phyloP scores from a whole-genome alignment of 208 protist genomes.

The Blastocrithidia nonstop region DNA sequence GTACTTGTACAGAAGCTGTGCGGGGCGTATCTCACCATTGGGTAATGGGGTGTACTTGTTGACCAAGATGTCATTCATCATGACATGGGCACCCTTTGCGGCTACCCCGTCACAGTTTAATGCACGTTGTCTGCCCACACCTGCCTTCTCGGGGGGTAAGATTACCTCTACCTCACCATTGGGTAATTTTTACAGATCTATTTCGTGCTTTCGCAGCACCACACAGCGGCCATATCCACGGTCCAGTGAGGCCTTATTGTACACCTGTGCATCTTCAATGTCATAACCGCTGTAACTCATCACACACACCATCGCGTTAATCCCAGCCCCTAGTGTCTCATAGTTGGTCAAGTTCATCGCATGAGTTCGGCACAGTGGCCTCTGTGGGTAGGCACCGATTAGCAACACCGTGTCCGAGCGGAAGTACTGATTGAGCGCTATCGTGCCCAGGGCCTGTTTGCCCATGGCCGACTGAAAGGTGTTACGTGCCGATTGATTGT shows the following conservation, averaged over 20 bases:
- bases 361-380: slow-evolving; percentile 92
- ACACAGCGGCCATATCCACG: slow-evolving; percentile 95
- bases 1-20: slow-evolving; percentile 86
- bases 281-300: slow-evolving; percentile 99
- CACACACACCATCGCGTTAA: slow-evolving; percentile 99
- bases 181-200: slow-evolving; percentile 45
- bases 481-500: slow-evolving; percentile 99
- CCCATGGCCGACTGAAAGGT: slow-evolving; percentile 99
- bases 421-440: slow-evolving; percentile 90
- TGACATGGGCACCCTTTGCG: slow-evolving; percentile 74
- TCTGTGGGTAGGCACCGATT: slow-evolving; percentile 96
- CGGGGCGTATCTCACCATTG: slow-evolving; percentile 29
- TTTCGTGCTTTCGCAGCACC: slow-evolving; percentile 81
- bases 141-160: slow-evolving; percentile 50
- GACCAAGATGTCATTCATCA: slow-evolving; percentile 86
- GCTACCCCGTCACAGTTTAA: slow-evolving; percentile 94
- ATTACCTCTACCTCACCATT: slow-evolving; percentile 56
- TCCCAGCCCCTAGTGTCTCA: slow-evolving; percentile 96
- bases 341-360: slow-evolving; percentile 94
- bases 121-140: slow-evolving; percentile 25
- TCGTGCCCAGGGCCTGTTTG: slow-evolving; percentile 97
- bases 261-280: slow-evolving; percentile 99
- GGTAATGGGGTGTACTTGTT: slow-evolving; percentile 84
- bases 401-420: slow-evolving; percentile 98
- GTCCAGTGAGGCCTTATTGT: slow-evolving; percentile 95